Conservation (phyloP, 2,329 filamentous ascomycete species). For the Fonsecaea pugnacius region DNA sequence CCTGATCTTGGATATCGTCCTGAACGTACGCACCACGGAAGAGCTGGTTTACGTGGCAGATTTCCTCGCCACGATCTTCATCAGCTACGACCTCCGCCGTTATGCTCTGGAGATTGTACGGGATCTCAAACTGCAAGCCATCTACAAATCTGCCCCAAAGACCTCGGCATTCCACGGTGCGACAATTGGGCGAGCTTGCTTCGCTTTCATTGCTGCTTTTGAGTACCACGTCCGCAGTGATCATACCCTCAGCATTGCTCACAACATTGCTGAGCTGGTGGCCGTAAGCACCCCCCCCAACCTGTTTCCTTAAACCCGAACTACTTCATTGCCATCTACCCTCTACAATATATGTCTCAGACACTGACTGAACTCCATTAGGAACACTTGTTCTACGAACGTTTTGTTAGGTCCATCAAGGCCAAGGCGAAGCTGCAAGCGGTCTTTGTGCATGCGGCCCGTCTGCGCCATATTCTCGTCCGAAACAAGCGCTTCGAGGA, state of each 20-base stretch:
- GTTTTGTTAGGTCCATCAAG: slow-evolving; percentile 44
- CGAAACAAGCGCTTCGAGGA: slow-evolving; percentile 42
- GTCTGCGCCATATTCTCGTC: slow-evolving; percentile 40
- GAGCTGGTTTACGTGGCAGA: slow-evolving; percentile 42
- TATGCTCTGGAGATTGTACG: slow-evolving; percentile 51
- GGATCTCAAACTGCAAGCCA: slow-evolving; percentile 56
- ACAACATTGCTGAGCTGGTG: slow-evolving; percentile 51
- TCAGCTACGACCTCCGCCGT: slow-evolving; percentile 48
- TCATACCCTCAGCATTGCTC: slow-evolving; percentile 42
- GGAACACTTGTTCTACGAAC: slow-evolving; percentile 50
- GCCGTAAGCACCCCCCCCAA: slow-evolving; percentile 26
- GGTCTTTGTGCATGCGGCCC: slow-evolving; percentile 42
- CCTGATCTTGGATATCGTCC: slow-evolving; percentile 42
- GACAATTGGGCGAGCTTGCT: slow-evolving; percentile 41
- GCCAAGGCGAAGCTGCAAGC: slow-evolving; percentile 42
- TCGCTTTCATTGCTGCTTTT: slow-evolving; percentile 53
- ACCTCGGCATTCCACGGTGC: slow-evolving; percentile 36
- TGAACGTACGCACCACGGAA: slow-evolving; percentile 46
- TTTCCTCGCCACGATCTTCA: slow-evolving; percentile 53
- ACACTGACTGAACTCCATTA: background rate
- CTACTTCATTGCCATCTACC: background rate
- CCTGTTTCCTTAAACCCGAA: background rate
- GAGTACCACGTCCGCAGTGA: slow-evolving; percentile 49
- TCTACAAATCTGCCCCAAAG: slow-evolving; percentile 48
- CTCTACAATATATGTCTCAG: background rate